A percentile compares a stretch with the other conserved stretches of the same genome.
Evolutionary conservation across 2,329 filamentous ascomycete species (phyloP).

Genomic region (Calonectria pseudoreteaudii): DNA sequence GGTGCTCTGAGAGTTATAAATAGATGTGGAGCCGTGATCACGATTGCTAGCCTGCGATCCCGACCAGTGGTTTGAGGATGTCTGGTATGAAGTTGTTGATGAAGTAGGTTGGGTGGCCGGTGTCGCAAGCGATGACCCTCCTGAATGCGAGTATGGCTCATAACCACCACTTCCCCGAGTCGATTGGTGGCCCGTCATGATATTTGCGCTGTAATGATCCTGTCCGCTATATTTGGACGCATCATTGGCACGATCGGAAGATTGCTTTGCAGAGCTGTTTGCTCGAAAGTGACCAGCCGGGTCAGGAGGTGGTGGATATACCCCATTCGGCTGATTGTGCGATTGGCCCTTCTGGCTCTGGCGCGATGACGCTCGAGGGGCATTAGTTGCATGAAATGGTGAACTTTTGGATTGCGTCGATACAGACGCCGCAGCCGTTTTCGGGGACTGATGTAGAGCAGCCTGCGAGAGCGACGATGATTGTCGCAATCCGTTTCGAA

Average conservation of each 20-base stretch:
- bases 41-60: conserved; percentile 28
- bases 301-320: conserved; percentile 29
- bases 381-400: conserved; percentile 43
- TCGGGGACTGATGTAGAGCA: conserved; percentile 43
- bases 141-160: conserved; percentile 50
- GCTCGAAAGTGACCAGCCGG: conserved; percentile 26
- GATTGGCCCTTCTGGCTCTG: conserved; percentile 49
- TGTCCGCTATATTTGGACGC: conserved; percentile 36
- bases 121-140: conserved; percentile 14
- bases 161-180: conserved; percentile 40
- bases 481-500: conserved; percentile 20
- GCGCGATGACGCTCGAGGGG: conserved; percentile 47
- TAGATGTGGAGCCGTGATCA: conserved; percentile 26
- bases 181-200: conserved; percentile 19
- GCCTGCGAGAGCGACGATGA: conserved; percentile 23
- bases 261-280: conserved; percentile 21
- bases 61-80: conserved; percentile 43
- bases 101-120: conserved; percentile 21
- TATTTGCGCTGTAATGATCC: conserved; percentile 30
- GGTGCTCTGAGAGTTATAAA: conserved; percentile 28
- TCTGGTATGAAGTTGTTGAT: conserved; percentile 33
- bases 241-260: conserved; percentile 21
- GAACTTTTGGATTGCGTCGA: conserved; percentile 46
- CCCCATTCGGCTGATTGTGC: conserved; percentile 31
- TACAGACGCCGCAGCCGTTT: conserved; percentile 42